Evolutionary conservation across 257 asterid species (phyloP).

Genomic region (Cruciata laevipes): DNA sequence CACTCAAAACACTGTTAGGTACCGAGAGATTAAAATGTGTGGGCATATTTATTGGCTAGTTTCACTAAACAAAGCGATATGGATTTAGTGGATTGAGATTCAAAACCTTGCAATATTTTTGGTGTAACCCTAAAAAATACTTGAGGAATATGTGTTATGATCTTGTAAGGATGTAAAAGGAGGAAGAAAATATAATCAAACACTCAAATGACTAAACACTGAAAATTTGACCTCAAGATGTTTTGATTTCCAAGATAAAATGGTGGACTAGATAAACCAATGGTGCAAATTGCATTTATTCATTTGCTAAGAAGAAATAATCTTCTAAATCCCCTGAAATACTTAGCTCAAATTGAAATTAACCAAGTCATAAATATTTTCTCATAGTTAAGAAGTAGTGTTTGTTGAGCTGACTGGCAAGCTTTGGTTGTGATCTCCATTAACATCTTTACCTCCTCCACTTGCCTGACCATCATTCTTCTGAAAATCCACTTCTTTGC

Average conservation of each 20-base stretch:
- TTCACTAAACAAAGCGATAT: too few species aligned
- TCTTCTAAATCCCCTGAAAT: not conserved
- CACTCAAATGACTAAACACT: too few species aligned
- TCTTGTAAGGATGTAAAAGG: too few species aligned
- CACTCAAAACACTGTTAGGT: too few species aligned
- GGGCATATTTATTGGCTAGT: too few species aligned
- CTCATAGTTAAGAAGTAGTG: not conserved
- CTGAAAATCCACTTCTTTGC: slow-evolving; percentile 34
- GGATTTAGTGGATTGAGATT: too few species aligned
- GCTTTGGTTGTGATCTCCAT: slow-evolving; percentile 9
- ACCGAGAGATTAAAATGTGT: too few species aligned
- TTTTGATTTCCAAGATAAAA: not conserved
- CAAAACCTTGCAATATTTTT: too few species aligned
- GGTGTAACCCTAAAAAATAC: too few species aligned
- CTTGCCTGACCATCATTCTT: slow-evolving; percentile 14
- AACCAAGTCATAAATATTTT: not conserved
- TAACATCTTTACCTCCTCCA: slow-evolving; percentile 14
- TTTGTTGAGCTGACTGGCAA: slow-evolving; percentile 17
- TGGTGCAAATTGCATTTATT: not conserved
- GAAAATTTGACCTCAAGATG: not conserved
- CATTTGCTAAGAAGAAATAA: not conserved
- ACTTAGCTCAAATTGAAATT: slow-evolving; percentile 1
- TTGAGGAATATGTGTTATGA: too few species aligned
- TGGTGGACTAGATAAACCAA: not conserved
- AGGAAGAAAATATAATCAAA: too few species aligned